A percentile compares a stretch with the other conserved stretches of the same genome.
phyloP scores from a whole-genome alignment of 169 alveolate species.

The Plasmodium chabaudi region DNA sequence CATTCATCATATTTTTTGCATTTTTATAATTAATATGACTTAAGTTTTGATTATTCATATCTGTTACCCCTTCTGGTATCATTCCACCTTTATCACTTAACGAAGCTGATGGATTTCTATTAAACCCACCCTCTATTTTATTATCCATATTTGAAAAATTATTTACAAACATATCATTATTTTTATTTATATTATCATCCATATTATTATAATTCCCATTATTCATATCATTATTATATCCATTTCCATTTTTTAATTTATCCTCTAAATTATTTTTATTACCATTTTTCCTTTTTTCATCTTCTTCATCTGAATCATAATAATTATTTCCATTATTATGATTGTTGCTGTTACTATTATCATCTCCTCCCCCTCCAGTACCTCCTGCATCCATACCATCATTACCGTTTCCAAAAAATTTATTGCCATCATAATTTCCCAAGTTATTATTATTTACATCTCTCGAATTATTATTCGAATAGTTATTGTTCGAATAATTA shows the following conservation, averaged over 20 bases:
- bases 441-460: not conserved
- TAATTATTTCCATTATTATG: not conserved
- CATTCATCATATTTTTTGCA: slow-evolving; percentile 1
- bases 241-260: not conserved
- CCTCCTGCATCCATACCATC: slow-evolving; percentile 2
- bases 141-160: not conserved
- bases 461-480: not conserved
- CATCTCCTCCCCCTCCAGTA: slow-evolving; percentile 13
- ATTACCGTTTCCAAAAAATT: not conserved
- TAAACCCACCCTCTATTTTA: slow-evolving; percentile 2
- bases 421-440: not conserved
- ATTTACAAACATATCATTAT: slow-evolving; percentile 1
- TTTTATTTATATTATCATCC: slow-evolving; percentile 21
- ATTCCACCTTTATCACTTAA: slow-evolving; percentile 19
- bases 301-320: not conserved
- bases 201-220: not conserved
- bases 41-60: slow-evolving; percentile 5
- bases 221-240: not conserved
- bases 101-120: slow-evolving; percentile 4
- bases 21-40: slow-evolving; percentile 28
- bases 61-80: not conserved
- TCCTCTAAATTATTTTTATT: not conserved
- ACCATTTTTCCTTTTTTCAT: slow-evolving; percentile 6
- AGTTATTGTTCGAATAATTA: slow-evolving; percentile 4
- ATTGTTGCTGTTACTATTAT: slow-evolving; percentile 13